phyloP scores from a whole-genome alignment of 306 rosid species.

The Ormosia semicastrata region DNA sequence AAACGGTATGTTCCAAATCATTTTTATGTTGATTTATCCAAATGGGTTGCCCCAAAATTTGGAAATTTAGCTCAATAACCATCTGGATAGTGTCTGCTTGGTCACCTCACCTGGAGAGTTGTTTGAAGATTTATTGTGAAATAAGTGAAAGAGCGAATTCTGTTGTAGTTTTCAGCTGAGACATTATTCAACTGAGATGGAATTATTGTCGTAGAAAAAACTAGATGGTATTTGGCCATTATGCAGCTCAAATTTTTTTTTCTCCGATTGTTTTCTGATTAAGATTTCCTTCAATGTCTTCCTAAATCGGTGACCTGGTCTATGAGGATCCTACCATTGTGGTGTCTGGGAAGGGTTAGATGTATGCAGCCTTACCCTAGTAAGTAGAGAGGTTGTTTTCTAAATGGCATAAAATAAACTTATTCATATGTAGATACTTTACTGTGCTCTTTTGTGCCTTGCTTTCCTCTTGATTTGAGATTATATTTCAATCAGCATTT shows the following conservation, averaged over 20 bases:
- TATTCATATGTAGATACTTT: background rate
- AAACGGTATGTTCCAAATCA: background rate
- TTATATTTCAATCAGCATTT: background rate
- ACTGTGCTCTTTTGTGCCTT: background rate
- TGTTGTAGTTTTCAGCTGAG: background rate
- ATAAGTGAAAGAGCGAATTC: background rate
- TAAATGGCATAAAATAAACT: background rate
- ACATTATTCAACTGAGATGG: background rate
- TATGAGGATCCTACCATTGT: background rate
- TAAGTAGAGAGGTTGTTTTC: background rate
- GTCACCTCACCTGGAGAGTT: background rate
- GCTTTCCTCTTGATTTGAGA: background rate
- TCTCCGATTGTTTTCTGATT: background rate
- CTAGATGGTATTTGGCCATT: background rate
- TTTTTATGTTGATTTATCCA: background rate
- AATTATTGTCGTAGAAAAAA: background rate
- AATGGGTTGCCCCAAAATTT: background rate
- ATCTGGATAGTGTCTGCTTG: slow-evolving; percentile 9
- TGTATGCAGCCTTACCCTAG: background rate
- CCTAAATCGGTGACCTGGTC: background rate
- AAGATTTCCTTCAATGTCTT: background rate
- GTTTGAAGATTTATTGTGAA: background rate
- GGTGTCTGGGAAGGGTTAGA: background rate
- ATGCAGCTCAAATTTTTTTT: background rate
- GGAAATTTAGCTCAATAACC: background rate